A percentile compares a stretch with the other conserved stretches of the same genome.
Evolutionary conservation across 805 yeast genomes (phyloP).

Genomic region (Cyberlindnera euphorbiae): DNA sequence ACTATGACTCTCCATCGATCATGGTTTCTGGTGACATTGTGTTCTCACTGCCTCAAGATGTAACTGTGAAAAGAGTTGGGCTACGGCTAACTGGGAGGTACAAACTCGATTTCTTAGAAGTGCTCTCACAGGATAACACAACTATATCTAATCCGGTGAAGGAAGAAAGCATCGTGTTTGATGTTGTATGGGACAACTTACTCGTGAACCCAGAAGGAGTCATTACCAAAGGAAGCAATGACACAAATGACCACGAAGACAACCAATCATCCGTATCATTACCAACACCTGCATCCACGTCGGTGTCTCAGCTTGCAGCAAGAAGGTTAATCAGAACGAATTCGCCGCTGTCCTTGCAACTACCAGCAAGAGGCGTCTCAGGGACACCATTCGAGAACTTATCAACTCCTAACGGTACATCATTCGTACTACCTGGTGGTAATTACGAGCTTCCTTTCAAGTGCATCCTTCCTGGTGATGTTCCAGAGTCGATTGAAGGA

Average conservation of each 20-base stretch:
- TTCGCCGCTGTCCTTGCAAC: slow-evolving; percentile 23
- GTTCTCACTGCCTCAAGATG: slow-evolving; percentile 63
- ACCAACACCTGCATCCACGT: neutral
- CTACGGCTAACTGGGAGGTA: slow-evolving; percentile 61
- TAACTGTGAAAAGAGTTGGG: slow-evolving; percentile 54
- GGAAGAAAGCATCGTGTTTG: slow-evolving; percentile 58
- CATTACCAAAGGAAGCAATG: slow-evolving; percentile 10
- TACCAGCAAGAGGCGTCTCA: slow-evolving; percentile 26
- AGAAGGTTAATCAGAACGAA: slow-evolving; percentile 20
- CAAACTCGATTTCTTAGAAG: slow-evolving; percentile 51
- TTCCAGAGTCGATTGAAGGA: slow-evolving; percentile 85
- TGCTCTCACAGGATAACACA: slow-evolving; percentile 34
- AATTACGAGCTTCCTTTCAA: slow-evolving; percentile 86
- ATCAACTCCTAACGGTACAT: slow-evolving; percentile 19
- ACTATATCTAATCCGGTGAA: slow-evolving; percentile 36
- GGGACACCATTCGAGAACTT: slow-evolving; percentile 31
- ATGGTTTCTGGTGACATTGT: slow-evolving; percentile 73
- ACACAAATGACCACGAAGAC: too few relatives aligned
- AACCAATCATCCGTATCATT: too few relatives aligned
- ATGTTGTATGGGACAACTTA: slow-evolving; percentile 68
- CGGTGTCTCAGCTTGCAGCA: slow-evolving; percentile 8
- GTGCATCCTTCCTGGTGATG: slow-evolving; percentile 70
- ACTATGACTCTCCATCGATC: slow-evolving; percentile 69
- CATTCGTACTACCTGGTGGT: slow-evolving; percentile 53
- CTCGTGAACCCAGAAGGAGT: slow-evolving; percentile 29